Conservation (phyloP, 805 yeast genomes). For the Hyphopichia homilentoma region DNA sequence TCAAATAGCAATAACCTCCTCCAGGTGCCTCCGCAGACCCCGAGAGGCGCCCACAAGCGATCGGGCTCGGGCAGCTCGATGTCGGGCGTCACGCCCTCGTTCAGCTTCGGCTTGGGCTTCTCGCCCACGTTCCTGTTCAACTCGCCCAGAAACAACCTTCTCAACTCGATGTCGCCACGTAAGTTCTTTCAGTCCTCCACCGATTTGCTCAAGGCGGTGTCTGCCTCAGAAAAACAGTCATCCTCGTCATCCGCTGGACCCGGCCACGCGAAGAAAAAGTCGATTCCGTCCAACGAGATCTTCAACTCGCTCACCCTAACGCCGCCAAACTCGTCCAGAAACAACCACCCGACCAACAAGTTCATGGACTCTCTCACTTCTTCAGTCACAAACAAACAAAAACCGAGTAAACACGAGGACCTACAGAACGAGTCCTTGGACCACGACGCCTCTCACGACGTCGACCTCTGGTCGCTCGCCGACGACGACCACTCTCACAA, state of each 20-base stretch:
- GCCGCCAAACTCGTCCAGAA: conserved; percentile 12
- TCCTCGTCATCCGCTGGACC: not conserved
- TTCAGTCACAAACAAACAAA: conserved; percentile 6
- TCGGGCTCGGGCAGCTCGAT: conserved; percentile 19
- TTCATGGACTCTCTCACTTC: conserved; percentile 15
- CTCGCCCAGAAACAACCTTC: conserved; percentile 26
- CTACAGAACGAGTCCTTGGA: conserved; percentile 3
- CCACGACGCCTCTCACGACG: conserved; percentile 8
- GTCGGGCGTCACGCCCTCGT: conserved; percentile 29
- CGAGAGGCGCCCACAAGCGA: conserved; percentile 8
- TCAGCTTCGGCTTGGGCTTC: conserved; percentile 36
- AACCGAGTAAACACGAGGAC: not conserved
- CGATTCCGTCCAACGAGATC: no score
- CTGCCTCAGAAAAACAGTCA: no score
- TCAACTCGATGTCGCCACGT: conserved; percentile 32
- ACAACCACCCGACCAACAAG: conserved; percentile 5
- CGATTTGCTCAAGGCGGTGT: conserved; percentile 10
- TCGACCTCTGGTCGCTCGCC: conserved; percentile 31
- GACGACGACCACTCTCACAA: conserved; percentile 13
- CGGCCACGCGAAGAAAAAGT: conserved; percentile 1
- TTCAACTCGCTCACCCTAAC: conserved; percentile 14
- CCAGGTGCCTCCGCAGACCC: conserved; percentile 12
- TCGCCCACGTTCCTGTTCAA: conserved; percentile 42
- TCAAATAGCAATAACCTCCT: no score
- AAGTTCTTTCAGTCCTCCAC: conserved; percentile 24